A percentile compares a stretch with the other conserved stretches of the same genome.
These are phyloP conservation scores for Westerdykella aurantiaca DNA, from an alignment of 2,329 filamentous ascomycete species.

Conservation along the genomic window DNA sequence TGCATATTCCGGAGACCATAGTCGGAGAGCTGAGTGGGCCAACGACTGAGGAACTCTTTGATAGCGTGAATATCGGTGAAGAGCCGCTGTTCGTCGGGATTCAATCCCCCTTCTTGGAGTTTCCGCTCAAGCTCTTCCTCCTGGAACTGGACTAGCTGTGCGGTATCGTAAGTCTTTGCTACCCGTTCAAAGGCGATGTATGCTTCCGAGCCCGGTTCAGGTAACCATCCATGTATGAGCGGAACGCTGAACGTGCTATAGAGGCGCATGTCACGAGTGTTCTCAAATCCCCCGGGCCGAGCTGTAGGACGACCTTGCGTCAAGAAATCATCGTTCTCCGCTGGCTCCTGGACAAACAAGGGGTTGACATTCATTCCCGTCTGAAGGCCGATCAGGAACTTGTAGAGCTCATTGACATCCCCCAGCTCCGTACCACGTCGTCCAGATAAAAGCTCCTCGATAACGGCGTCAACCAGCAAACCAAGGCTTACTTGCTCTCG, in stretches of 20 bases:
- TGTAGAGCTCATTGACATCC: constrained; percentile 81
- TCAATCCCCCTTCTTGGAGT: constrained; percentile 58
- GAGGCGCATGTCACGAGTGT: constrained; percentile 80
- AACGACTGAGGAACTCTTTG: constrained; percentile 71
- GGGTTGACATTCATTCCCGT: constrained; percentile 99
- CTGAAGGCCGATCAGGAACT: constrained; percentile 80
- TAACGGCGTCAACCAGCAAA: constrained; percentile 78
- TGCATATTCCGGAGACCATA: constrained; percentile 73
- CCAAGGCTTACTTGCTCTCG: constrained; percentile 85
- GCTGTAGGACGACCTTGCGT: constrained; percentile 38
- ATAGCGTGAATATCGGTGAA: constrained; percentile 81
- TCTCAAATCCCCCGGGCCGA: constrained; percentile 72
- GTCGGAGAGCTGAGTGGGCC: constrained; percentile 80
- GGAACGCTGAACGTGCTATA: constrained; percentile 87
- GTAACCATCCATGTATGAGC: constrained; percentile 89
- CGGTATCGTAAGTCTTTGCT: constrained; percentile 84
- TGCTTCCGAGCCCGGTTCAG: constrained; percentile 58
- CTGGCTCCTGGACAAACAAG: constrained; percentile 61
- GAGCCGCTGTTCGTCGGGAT: constrained; percentile 66
- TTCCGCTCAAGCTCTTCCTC: constrained; percentile 86
- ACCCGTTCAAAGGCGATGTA: constrained; percentile 66
- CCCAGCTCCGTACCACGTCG: constrained; percentile 64
- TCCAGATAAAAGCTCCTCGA: constrained; percentile 86
- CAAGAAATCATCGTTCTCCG: constrained; percentile 30
- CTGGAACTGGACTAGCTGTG: constrained; percentile 79